Evolutionary conservation across 1,284 basidiomycete species (phyloP).

Genomic region (Boletus sp.): DNA sequence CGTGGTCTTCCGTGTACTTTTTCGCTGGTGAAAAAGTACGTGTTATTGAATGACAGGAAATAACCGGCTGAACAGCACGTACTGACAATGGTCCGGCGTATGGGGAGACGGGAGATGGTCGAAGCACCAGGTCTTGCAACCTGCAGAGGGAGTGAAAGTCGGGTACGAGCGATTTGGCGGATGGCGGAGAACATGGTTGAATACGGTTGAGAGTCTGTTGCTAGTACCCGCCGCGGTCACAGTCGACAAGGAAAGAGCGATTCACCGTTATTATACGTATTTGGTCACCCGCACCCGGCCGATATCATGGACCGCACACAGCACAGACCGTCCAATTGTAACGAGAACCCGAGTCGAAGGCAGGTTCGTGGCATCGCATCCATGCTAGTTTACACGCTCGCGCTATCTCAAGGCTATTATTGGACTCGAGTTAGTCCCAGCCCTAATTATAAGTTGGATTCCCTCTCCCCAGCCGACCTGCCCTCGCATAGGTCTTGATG

Average conservation of each 20-base stretch:
- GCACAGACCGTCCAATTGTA: too few relatives aligned
- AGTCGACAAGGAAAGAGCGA: too few relatives aligned
- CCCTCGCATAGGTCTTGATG: too few relatives aligned
- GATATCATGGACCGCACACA: conserved; percentile 1
- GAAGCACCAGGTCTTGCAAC: not conserved
- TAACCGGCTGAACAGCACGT: conserved; percentile 9
- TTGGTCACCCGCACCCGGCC: conserved; percentile 21
- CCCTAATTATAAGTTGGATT: too few relatives aligned
- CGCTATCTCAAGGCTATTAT: too few relatives aligned
- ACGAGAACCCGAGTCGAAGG: too few relatives aligned
- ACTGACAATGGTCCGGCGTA: conserved; percentile 31
- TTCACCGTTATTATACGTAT: too few relatives aligned
- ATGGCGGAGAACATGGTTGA: conserved; percentile 23
- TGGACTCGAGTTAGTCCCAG: too few relatives aligned
- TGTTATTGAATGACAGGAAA: not conserved
- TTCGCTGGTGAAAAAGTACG: conserved; percentile 50
- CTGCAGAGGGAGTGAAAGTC: conserved; percentile 8
- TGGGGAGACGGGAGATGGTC: conserved; percentile 6
- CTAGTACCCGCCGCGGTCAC: too few relatives aligned
- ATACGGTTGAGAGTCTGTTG: not conserved
- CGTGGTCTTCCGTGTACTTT: conserved; percentile 87
- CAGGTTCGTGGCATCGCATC: too few relatives aligned
- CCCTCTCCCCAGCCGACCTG: not conserved
- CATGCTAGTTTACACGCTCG: too few relatives aligned
- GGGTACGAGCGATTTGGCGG: conserved; percentile 24